Percentiles rank a stretch among this genome's conserved stretches.
Conservation (phyloP, 2,329 filamentous ascomycete species). For the Mariannaea sp. region DNA sequence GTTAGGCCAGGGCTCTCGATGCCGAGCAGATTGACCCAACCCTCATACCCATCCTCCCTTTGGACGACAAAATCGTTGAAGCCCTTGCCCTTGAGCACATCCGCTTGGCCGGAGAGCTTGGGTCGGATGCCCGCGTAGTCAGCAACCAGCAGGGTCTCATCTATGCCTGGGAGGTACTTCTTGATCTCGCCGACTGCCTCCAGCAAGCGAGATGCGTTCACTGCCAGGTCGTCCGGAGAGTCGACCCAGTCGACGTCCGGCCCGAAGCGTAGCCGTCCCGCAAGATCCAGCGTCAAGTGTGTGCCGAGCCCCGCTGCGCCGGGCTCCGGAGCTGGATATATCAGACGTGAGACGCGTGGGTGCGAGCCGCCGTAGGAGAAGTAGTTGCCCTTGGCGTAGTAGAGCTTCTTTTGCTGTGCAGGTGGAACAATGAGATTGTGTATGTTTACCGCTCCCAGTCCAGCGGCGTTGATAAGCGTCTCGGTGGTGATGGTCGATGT, state of each 20-base stretch:
- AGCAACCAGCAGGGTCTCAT: conserved; percentile 67
- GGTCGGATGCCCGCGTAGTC: conserved; percentile 94
- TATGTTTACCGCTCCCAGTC: conserved; percentile 74
- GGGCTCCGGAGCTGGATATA: conserved; percentile 86
- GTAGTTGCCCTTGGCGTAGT: conserved; percentile 94
- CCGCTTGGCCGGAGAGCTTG: conserved; percentile 69
- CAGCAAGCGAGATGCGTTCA: conserved; percentile 65
- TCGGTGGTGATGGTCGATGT: conserved; percentile 69
- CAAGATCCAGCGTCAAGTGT: conserved; percentile 89
- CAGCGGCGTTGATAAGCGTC: conserved; percentile 83
- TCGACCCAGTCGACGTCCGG: conserved; percentile 95
- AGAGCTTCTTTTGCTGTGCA: conserved; percentile 61
- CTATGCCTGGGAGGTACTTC: conserved; percentile 76
- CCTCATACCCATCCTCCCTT: conserved; percentile 75
- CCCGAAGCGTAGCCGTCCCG: conserved; percentile 84
- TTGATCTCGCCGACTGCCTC: conserved; percentile 76
- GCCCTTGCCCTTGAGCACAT: conserved; percentile 65
- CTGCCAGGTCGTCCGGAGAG: conserved; percentile 68
- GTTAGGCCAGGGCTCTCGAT: conserved; percentile 95
- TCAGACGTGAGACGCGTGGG: conserved; percentile 70
- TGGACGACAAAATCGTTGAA: conserved; percentile 86
- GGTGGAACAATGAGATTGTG: conserved; percentile 80
- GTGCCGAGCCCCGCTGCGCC: conserved; percentile 87
- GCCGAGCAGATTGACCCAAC: conserved; percentile 87
- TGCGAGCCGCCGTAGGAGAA: conserved; percentile 75